phyloP scores from a whole-genome alignment of 331 rosid genomes.

The Spiraea crenata region DNA sequence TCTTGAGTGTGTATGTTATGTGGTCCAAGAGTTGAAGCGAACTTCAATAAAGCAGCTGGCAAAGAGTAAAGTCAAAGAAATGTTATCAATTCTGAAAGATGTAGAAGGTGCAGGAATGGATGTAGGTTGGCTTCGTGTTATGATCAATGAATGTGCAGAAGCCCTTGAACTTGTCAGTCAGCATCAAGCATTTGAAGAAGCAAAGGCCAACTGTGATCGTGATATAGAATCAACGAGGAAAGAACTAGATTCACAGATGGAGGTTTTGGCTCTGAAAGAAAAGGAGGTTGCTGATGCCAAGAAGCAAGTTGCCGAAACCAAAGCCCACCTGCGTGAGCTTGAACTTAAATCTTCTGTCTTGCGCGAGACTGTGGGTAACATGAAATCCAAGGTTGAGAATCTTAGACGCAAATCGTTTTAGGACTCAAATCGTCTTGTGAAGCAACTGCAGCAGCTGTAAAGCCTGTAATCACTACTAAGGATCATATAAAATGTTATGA shows the following conservation, averaged over 20 bases:
- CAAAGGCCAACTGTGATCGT: constrained; percentile 42
- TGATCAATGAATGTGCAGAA: constrained; percentile 48
- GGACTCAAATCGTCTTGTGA: constrained; percentile 43
- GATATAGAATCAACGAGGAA: constrained; percentile 50
- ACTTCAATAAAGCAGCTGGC: constrained; percentile 39
- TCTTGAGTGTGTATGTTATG: constrained; percentile 74
- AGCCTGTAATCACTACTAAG: not conserved
- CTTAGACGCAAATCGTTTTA: constrained; percentile 48
- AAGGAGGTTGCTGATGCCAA: constrained; percentile 52
- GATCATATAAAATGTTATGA: not conserved
- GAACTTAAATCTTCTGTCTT: constrained; percentile 53
- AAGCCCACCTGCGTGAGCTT: constrained; percentile 55
- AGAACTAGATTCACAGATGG: constrained; percentile 50
- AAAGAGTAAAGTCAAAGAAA: constrained; percentile 57
- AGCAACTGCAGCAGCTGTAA: constrained; percentile 2
- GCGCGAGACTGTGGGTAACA: constrained; percentile 31
- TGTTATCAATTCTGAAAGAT: constrained; percentile 76
- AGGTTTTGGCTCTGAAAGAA: constrained; percentile 58
- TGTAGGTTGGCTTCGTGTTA: constrained; percentile 61
- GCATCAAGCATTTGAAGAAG: constrained; percentile 39
- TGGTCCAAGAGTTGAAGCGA: constrained; percentile 68
- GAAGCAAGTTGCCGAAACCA: constrained; percentile 43
- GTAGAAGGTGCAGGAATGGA: constrained; percentile 63
- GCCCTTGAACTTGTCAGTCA: constrained; percentile 45
- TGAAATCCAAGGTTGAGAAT: constrained; percentile 52